Percentiles rank a stretch among this genome's conserved stretches.
These are phyloP conservation scores for Boletus rubescentipes DNA, from an alignment of 768 basidiomycete genomes.

Conservation along the genomic window DNA sequence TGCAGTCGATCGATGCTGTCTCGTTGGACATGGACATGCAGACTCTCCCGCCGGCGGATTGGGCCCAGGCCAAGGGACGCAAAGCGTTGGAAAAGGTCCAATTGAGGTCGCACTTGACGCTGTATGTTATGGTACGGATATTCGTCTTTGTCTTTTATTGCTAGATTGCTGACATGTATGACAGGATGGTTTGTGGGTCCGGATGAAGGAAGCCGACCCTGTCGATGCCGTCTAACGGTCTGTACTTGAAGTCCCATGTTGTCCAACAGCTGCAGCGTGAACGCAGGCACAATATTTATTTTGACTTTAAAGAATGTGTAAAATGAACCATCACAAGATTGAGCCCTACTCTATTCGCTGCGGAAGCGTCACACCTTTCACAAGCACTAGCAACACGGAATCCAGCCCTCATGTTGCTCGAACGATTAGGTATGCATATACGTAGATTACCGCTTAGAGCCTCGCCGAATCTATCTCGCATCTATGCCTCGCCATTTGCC, in stretches of 20 bases:
- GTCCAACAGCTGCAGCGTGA: too few species aligned
- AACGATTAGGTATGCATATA: conserved; percentile 32
- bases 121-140: conserved; percentile 40
- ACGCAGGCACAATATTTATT: too few species aligned
- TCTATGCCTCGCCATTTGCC: conserved; percentile 25
- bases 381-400: not conserved
- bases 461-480: not conserved
- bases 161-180: not conserved
- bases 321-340: too few species aligned
- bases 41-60: conserved; percentile 32
- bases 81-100: conserved; percentile 42
- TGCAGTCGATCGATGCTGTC: conserved; percentile 48
- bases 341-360: too few species aligned
- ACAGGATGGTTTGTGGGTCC: conserved; percentile 29
- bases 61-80: conserved; percentile 34
- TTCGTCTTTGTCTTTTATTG: not conserved
- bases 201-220: conserved; percentile 19
- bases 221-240: not conserved
- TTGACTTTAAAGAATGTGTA: too few species aligned
- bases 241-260: too few species aligned
- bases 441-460: conserved; percentile 27
- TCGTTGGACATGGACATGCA: conserved; percentile 39
- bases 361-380: too few species aligned
- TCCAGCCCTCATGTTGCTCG: conserved; percentile 14
- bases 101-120: conserved; percentile 40